Base-by-base conservation (phyloP, 208 protist genomes). In the Vickermania ingenoplastis region DNA sequence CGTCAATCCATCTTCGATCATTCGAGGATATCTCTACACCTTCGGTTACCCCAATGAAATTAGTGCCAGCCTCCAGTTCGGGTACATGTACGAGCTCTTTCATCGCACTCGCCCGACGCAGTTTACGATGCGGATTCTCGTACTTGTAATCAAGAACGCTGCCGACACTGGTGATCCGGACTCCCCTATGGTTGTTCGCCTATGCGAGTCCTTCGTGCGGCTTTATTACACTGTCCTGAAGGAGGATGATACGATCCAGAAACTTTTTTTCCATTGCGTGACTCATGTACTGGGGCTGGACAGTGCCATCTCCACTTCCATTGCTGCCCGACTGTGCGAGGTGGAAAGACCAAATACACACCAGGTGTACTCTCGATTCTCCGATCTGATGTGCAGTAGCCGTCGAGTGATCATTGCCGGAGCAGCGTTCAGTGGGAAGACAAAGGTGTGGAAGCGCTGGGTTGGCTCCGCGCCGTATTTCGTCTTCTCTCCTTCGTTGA, bases 361-460 rank as follows among this genome's bases (percentile, higher is more conserved):
- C 17, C 61, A 57, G 48, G 14, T 65, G 7, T 31, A 75, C 31
- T 50, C 61, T n/a, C 71, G 75, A 17, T 89, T 91, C 62, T 63
- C 71, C 21, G 27, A 58, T 1, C 52, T 80, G 67, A 90, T 91
- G 59, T 51, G 50, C 45, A 61, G 66, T 50, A 79, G 79, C 56
- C 57, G 55, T 31, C 77, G 77, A 50, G 75, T 85, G 1, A 66
- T 88, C 23, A 55, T 94, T 30, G 41, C 84, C 17, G 87, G 87
- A 13, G 73, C 83, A 23, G 63, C 45, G 25, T 94, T 89, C 56
- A 78, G 79, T 23, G 83, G 83, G 14, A 91, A 88, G 55, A 77
- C 77, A 31, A 73, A 58, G 57, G 30, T 94, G 60, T 91, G 83
- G 83, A 70, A 71, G 53, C 54, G 59, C 27, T 89, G 75, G 77